Evolutionary conservation across 2,329 filamentous ascomycete genomes (phyloP).

Genomic region (Colletotrichum spinosum): DNA sequence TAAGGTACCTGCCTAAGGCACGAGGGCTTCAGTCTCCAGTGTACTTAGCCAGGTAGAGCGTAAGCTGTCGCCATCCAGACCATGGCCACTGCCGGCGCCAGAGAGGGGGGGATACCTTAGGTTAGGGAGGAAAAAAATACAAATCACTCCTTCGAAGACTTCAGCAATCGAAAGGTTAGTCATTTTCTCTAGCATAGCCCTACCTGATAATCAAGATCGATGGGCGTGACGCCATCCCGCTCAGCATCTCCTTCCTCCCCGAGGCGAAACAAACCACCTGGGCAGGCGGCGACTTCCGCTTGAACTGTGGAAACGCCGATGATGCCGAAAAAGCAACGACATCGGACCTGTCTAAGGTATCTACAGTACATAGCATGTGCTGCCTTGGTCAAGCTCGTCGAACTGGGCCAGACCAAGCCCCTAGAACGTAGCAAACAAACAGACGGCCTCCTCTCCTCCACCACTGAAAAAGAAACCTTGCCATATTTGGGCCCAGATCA

Average conservation of each 20-base stretch:
- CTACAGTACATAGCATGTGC: too few relatives aligned
- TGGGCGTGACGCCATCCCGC: constrained; percentile 6
- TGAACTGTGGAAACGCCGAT: constrained; percentile 14
- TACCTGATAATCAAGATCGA: constrained; percentile 10
- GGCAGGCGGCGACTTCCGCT: too few relatives aligned
- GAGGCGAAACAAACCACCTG: too few relatives aligned
- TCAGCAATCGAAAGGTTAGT: background rate
- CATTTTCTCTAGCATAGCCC: constrained; percentile 4
- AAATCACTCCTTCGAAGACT: constrained; percentile 10
- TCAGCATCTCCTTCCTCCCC: too few relatives aligned
- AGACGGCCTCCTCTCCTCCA: too few relatives aligned
- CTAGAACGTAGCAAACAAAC: too few relatives aligned
- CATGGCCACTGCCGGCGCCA: constrained; percentile 11
- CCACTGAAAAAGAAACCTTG: too few relatives aligned
- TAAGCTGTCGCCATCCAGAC: too few relatives aligned
- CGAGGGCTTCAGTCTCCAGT: too few relatives aligned
- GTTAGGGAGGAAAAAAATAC: background rate
- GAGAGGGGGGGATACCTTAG: background rate
- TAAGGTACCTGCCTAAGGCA: too few relatives aligned
- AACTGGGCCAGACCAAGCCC: background rate
- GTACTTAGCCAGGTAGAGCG: too few relatives aligned
- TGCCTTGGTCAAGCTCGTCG: background rate
- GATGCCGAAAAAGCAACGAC: constrained; percentile 34
- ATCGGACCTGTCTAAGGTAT: background rate
- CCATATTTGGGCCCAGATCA: too few relatives aligned